These are phyloP conservation scores for Zasmidium angulare DNA, from an alignment of 2,329 filamentous ascomycete species.

Conservation along the genomic window DNA sequence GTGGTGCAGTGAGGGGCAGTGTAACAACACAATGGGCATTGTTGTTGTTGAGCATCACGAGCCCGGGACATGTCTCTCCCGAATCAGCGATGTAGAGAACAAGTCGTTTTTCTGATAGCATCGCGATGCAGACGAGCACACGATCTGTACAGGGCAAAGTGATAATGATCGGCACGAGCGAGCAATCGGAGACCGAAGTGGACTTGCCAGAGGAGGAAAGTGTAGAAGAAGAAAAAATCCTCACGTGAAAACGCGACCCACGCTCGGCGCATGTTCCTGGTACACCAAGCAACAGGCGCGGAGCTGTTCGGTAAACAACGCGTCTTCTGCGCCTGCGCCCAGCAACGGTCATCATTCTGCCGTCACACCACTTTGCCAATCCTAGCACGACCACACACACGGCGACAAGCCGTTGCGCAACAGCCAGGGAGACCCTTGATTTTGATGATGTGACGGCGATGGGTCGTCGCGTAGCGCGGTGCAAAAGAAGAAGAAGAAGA, in stretches of 20 bases:
- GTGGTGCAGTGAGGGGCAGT: not conserved
- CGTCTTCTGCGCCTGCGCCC: not conserved
- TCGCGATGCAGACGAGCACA: not conserved
- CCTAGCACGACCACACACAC: not conserved
- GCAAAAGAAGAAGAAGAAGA: not conserved
- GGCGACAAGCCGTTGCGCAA: not conserved
- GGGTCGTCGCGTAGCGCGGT: not conserved
- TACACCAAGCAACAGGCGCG: not conserved
- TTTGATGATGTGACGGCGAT: conserved; percentile 5
- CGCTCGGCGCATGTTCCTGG: not conserved
- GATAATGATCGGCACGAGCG: conserved; percentile 1
- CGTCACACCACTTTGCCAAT: not conserved
- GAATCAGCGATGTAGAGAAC: not conserved
- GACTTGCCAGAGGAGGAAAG: not conserved
- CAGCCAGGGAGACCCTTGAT: not conserved
- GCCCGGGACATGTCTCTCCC: not conserved
- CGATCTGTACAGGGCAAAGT: not conserved
- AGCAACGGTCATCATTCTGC: conserved; percentile 3
- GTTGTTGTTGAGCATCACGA: not conserved
- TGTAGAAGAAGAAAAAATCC: not conserved
- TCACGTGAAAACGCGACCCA: conserved; percentile 2
- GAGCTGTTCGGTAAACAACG: conserved; percentile 5
- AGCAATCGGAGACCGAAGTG: not conserved
- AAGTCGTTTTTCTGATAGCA: too few relatives aligned
- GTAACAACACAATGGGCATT: not conserved